phyloP scores from a whole-genome alignment of 2,329 filamentous ascomycete genomes.

The Dothideomycetidae sp. region DNA sequence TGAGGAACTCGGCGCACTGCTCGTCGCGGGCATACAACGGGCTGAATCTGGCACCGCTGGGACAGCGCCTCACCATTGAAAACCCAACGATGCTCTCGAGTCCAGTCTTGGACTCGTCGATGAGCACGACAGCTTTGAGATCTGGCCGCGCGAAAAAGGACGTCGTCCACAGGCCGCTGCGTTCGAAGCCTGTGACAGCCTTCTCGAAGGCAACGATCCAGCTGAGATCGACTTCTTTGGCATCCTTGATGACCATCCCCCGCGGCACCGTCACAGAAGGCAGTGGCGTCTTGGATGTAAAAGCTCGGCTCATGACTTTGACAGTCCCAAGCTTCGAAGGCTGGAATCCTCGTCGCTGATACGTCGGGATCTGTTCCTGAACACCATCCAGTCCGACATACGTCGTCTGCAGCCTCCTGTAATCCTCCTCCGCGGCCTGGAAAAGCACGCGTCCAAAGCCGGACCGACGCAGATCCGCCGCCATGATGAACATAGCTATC shows the following conservation, averaged over 20 bases:
- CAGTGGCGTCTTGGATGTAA: background rate
- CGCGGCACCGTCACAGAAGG: slow-evolving; percentile 20
- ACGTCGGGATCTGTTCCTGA: slow-evolving; percentile 23
- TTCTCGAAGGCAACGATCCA: slow-evolving; percentile 17
- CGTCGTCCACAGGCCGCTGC: slow-evolving; percentile 20
- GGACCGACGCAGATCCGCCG: slow-evolving; percentile 18
- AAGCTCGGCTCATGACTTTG: slow-evolving; percentile 17
- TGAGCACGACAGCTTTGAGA: slow-evolving; percentile 19
- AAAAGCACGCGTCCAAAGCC: slow-evolving; percentile 23
- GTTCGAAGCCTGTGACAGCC: slow-evolving; percentile 20
- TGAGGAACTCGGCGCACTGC: slow-evolving; percentile 16
- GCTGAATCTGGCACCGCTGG: slow-evolving; percentile 22
- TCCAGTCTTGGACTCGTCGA: slow-evolving; percentile 6
- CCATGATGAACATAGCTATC: slow-evolving; percentile 24
- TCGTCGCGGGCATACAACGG: slow-evolving; percentile 23
- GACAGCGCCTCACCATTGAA: slow-evolving; percentile 21
- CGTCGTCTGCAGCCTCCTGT: slow-evolving; percentile 13
- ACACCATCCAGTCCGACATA: slow-evolving; percentile 26
- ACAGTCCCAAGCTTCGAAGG: slow-evolving; percentile 17
- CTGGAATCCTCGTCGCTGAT: slow-evolving; percentile 23
- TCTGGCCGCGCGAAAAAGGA: slow-evolving; percentile 20
- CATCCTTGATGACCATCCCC: slow-evolving; percentile 22
- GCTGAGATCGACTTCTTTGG: slow-evolving; percentile 17
- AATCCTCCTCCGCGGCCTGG: slow-evolving; percentile 18
- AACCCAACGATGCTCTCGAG: slow-evolving; percentile 17